Conservation (phyloP, 2,329 filamentous ascomycete genomes). For the Leptographium procerum region DNA sequence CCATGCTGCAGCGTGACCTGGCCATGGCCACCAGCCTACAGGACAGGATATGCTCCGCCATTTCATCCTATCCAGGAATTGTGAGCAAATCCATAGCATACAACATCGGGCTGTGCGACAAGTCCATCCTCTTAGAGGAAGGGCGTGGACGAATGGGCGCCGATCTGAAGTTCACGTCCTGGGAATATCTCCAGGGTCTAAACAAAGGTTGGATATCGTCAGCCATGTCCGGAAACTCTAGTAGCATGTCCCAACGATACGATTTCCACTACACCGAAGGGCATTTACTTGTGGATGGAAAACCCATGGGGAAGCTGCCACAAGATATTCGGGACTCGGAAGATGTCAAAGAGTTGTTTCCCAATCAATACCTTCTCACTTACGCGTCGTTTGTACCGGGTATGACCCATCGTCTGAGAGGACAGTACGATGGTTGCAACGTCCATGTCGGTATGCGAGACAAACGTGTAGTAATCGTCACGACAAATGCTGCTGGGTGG, state of each 20-base stretch:
- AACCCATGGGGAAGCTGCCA: slow-evolving; percentile 35
- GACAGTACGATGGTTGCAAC: slow-evolving; percentile 24
- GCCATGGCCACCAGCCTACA: neutral
- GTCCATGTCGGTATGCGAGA: slow-evolving; percentile 44
- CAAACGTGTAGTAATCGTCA: slow-evolving; percentile 26
- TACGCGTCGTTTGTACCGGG: slow-evolving; percentile 38
- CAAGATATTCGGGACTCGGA: slow-evolving; percentile 31
- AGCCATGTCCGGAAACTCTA: neutral
- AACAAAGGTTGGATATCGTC: slow-evolving; percentile 4
- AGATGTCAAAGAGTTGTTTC: slow-evolving; percentile 40
- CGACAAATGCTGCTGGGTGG: neutral
- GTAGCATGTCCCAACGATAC: slow-evolving; percentile 10
- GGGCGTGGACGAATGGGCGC: too few species aligned
- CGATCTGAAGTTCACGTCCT: neutral
- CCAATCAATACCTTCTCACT: slow-evolving; percentile 35
- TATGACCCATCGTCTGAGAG: slow-evolving; percentile 36
- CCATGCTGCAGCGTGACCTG: neutral
- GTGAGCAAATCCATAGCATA: neutral
- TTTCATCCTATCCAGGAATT: neutral
- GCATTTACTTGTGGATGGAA: slow-evolving; percentile 24
- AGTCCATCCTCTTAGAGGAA: neutral
- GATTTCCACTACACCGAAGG: slow-evolving; percentile 26
- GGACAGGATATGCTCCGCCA: neutral
- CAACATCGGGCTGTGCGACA: neutral
- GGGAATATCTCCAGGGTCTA: neutral